phyloP scores from a whole-genome alignment of 2,329 filamentous ascomycete genomes.

The Paecilomyces formosus region DNA sequence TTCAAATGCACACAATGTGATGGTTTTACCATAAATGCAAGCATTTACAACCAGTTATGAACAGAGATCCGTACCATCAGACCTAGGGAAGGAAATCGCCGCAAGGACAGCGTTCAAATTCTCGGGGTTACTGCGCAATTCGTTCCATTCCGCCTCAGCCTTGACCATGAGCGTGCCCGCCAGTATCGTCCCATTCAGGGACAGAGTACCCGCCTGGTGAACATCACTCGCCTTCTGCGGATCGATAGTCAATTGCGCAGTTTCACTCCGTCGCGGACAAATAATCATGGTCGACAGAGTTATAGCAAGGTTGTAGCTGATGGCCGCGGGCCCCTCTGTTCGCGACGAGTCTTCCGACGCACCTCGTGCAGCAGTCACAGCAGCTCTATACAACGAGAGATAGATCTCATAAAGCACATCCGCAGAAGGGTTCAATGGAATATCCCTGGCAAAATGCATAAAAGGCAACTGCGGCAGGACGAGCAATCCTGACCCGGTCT shows the following conservation, averaged over 20 bases:
- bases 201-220: slow-evolving; percentile 33
- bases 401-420: slow-evolving; percentile 31
- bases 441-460: slow-evolving; percentile 38
- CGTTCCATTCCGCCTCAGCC: slow-evolving; percentile 46
- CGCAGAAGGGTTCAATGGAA: slow-evolving; percentile 34
- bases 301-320: slow-evolving; percentile 55
- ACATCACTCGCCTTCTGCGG: slow-evolving; percentile 23
- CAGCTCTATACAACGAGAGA: slow-evolving; percentile 33
- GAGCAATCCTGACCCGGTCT: slow-evolving; percentile 14
- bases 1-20: background rate
- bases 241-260: slow-evolving; percentile 32
- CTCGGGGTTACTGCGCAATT: slow-evolving; percentile 33
- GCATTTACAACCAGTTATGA: background rate
- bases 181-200: slow-evolving; percentile 51
- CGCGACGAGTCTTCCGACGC: slow-evolving; percentile 10
- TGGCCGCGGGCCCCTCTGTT: slow-evolving; percentile 32
- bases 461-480: slow-evolving; percentile 39
- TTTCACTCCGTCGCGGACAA: slow-evolving; percentile 43
- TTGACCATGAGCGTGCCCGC: slow-evolving; percentile 55
- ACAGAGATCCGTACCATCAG: background rate
- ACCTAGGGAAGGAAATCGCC: slow-evolving; percentile 33
- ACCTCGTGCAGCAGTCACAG: slow-evolving; percentile 19
- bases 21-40: background rate
- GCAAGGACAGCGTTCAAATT: slow-evolving; percentile 38
- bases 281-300: slow-evolving; percentile 48